A percentile compares a stretch with the other conserved stretches of the same genome.
Evolutionary conservation across 1,284 basidiomycete species (phyloP).

Genomic region (Moniliophthora roreri): DNA sequence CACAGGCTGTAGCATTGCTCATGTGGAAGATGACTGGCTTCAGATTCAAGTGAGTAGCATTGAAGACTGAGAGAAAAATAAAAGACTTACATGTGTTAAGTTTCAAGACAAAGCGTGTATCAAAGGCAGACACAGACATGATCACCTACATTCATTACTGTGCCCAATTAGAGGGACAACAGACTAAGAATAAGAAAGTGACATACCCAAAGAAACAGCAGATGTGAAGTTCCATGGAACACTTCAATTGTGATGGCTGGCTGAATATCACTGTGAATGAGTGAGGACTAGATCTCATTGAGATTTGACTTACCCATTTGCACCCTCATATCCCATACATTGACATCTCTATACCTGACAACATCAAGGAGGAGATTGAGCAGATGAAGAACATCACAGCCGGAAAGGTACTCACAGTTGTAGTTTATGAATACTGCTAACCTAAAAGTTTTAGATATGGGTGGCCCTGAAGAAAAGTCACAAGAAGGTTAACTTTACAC

Average conservation of each 20-base stretch:
- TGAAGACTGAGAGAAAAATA: no score
- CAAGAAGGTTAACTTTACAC: constrained; percentile 10
- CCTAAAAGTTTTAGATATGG: constrained; percentile 13
- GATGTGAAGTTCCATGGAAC: constrained; percentile 11
- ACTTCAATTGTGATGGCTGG: constrained; percentile 11
- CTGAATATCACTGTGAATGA: constrained; percentile 10
- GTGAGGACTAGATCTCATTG: neutral
- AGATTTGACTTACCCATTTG: constrained; percentile 8
- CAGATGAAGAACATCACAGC: constrained; percentile 11
- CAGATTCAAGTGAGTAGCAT: constrained; percentile 8
- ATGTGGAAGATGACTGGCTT: constrained; percentile 3
- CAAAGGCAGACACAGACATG: neutral
- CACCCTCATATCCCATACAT: constrained; percentile 12
- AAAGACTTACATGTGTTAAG: no score
- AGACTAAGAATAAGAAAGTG: constrained; percentile 7
- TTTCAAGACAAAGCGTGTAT: constrained; percentile 1
- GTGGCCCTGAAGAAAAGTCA: constrained; percentile 1
- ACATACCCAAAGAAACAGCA: constrained; percentile 9
- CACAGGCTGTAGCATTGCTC: neutral
- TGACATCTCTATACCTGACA: constrained; percentile 6
- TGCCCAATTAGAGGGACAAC: constrained; percentile 11
- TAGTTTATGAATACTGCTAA: neutral
- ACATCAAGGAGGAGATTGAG: constrained; percentile 8
- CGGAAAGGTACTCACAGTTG: constrained; percentile 6
- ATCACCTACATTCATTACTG: constrained; percentile 12